Evolutionary conservation across 768 basidiomycete genomes (phyloP), one percentile per base, ranked within the genome.

Genomic region (Hysterangium stoloniferum): DNA sequence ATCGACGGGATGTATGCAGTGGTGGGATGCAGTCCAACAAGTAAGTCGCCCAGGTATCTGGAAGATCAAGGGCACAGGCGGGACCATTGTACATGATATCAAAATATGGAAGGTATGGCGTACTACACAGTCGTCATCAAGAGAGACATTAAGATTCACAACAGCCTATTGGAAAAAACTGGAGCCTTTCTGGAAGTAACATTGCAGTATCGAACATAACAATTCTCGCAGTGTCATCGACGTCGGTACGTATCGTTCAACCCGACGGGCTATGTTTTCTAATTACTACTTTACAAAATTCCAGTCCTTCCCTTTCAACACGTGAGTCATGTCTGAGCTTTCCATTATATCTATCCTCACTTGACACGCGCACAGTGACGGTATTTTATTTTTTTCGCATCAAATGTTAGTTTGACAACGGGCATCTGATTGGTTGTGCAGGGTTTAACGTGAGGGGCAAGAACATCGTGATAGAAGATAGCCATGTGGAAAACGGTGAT

Each of bases 231-330:
- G 61, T 72, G 6, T 79, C 80, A 15, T 48, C 48, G 32, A 31
- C 50, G 22, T 42, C 49, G 9, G 57, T 57, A 35, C 33, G 57
- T 34, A 20, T 5, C 36, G 32, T 49, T 42, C 15, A 35, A 52
- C 19, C 36, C 20, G 17, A 32, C 41, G 5, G 52, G 34, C 48
- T 42, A 47, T 17, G 45, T 54, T 19, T 20, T 13, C 29, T 25
- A 33, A 37, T 13, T 11, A 9, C 25, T 19, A 20, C 29, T 29
- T 35, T 51, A 25, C 6, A 19, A n/a, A 15, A 46, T 70, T 73
- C 53, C 53, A 78, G 74, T 68, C 74, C 1, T 78, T 79, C 65
- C 78, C 79, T 6, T 79, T 78, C 62, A 81, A 81, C 55, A 80
- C 77, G 77, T 79, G 60, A 40, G 76, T 57, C 24, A 35, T 33